Base-by-base conservation (phyloP, 2,329 filamentous ascomycete species). In the Hypoxylon rubiginosum region DNA sequence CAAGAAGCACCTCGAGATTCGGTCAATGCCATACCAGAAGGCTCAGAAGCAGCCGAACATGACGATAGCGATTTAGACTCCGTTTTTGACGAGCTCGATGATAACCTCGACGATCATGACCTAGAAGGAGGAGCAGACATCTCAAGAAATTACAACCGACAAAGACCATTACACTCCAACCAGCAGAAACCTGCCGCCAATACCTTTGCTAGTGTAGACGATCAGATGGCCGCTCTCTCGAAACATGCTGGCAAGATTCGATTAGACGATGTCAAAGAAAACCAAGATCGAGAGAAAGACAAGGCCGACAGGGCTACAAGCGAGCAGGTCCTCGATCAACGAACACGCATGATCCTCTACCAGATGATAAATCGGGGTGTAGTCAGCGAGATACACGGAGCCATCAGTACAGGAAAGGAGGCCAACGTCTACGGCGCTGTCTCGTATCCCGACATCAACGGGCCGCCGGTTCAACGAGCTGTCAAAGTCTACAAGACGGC, bases 401-500 rank as follows among this genome's bases (percentile, higher is more conserved):
- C 96, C 77, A 87, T 99, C 72, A 97, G 93, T 66, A 99, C 96
- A 0, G 96, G 96, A 60, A 99, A 99, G 79, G 96, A 99, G 80
- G 96, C 96, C 65, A 99, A 99, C 78, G 96, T 99, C 26, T 99
- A 99, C 81, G 93, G 97, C 69, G 94, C 95, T 17, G 86, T 97
- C 10, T 86, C 89, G 2, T 83, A 88, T 0, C 83, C 88, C 6
- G 85, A 86, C 9, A 80, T 77, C 21, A 79, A 86, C 7, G 83
- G 83, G 41, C 81, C 85, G 19, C 82, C 87, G 0, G 81, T 90
- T 0, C 93, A 97, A 75, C 89, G 93, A 52, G 96, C 96, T 11
- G 94, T 98, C 84, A 99, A 99, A 82, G 93, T 99, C 54, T 99
- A 99, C 88, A 99, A 99, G 86, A 99, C 96, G 7, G 92, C 92